phyloP scores from a whole-genome alignment of 2,329 filamentous ascomycete genomes.

The Ophiosphaerella herpotricha region DNA sequence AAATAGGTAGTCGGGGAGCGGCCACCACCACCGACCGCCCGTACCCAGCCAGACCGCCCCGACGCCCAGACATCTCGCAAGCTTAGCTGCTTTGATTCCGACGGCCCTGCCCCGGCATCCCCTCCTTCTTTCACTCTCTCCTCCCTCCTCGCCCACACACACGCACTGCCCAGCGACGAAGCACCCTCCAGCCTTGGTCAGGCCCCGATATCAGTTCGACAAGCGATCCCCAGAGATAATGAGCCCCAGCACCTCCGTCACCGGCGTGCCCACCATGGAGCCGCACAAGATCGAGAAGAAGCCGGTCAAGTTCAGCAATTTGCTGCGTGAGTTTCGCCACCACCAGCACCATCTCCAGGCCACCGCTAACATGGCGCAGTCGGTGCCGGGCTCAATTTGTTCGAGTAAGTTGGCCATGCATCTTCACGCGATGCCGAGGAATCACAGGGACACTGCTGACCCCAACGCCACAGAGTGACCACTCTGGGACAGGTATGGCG shows the following conservation, averaged over 20 bases:
- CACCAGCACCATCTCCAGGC: no score
- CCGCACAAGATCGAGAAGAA: constrained; percentile 86
- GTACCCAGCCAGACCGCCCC: constrained; percentile 10
- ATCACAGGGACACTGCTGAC: constrained; percentile 11
- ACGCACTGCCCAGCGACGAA: constrained; percentile 67
- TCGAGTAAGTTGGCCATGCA: constrained; percentile 65
- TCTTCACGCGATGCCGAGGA: constrained; percentile 3
- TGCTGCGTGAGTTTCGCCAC: constrained; percentile 66
- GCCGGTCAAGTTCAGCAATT: constrained; percentile 99
- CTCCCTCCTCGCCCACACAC: background rate
- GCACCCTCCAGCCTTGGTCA: constrained; percentile 97
- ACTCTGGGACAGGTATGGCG: constrained; percentile 65
- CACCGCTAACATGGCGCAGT: constrained; percentile 54
- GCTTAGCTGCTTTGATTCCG: constrained; percentile 11
- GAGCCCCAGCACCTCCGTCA: constrained; percentile 43
- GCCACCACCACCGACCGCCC: no score
- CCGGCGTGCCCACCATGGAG: constrained; percentile 43
- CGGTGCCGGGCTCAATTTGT: constrained; percentile 92
- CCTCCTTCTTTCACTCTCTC: constrained; percentile 14
- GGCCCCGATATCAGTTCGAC: constrained; percentile 66
- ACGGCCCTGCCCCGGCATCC: background rate
- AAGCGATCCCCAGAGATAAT: constrained; percentile 55
- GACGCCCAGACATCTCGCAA: constrained; percentile 29
- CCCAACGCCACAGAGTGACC: constrained; percentile 58
- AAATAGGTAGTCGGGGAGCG: no score